Conservation (phyloP, 2,329 filamentous ascomycete genomes). For the Elsinoe fawcettii region DNA sequence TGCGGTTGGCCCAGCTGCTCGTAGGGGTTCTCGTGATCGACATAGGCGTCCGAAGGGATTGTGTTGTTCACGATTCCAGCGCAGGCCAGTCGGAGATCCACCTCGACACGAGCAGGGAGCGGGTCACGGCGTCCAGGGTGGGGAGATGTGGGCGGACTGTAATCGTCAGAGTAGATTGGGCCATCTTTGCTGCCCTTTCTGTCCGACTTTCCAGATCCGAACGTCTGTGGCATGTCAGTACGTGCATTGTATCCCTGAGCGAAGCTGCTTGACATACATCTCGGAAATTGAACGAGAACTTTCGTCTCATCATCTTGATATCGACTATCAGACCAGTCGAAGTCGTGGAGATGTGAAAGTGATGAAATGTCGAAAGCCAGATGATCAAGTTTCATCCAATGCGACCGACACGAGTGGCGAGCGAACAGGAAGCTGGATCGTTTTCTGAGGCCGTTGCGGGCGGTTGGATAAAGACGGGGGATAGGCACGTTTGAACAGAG, state of each 20-base stretch:
- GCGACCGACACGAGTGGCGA: not conserved
- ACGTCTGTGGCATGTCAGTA: constrained; percentile 22
- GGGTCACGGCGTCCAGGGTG: constrained; percentile 38
- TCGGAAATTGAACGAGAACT: constrained; percentile 39
- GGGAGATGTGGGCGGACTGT: constrained; percentile 32
- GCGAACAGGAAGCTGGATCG: not conserved
- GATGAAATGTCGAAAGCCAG: not conserved
- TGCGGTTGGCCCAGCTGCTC: constrained; percentile 19
- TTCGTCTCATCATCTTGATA: constrained; percentile 32
- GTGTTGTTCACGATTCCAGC: constrained; percentile 35
- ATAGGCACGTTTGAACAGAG: constrained; percentile 14
- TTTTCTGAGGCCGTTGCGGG: constrained; percentile 4
- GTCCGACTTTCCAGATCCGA: constrained; percentile 24
- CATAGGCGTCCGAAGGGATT: constrained; percentile 29
- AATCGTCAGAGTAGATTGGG: constrained; percentile 25
- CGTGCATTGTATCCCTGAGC: not conserved
- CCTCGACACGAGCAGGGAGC: constrained; percentile 36
- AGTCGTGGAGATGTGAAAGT: constrained; percentile 8
- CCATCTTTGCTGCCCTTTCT: constrained; percentile 25
- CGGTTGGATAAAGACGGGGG: constrained; percentile 15
- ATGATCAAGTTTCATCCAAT: constrained; percentile 3
- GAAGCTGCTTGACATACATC: constrained; percentile 25
- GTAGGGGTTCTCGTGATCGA: constrained; percentile 23
- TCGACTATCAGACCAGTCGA: constrained; percentile 11
- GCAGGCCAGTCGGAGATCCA: constrained; percentile 40